Evolutionary conservation across 2,329 filamentous ascomycete species (phyloP), one percentile per base, ranked within the genome.

Genomic region (Cercospora sp.): DNA sequence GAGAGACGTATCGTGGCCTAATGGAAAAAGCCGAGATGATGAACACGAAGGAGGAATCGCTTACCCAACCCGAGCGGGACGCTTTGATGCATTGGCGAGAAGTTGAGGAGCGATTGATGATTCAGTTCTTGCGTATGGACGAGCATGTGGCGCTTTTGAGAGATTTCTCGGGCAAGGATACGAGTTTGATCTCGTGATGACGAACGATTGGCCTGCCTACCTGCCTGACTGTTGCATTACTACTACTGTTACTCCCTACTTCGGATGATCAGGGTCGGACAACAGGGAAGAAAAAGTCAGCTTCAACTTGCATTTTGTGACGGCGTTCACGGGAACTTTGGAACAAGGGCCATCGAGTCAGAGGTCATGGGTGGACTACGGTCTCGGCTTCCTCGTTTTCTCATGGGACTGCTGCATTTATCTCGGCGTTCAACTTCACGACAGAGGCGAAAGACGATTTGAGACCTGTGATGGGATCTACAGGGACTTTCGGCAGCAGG

Each of bases 11-110:
- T 67, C 86, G 88, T 70, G 87, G 89, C 63, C 88, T 97, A 26
- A 84, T 98, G 32, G 87, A 90, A 30, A 92, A 97, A 78, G 90
- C 93, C 1, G 90, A 95, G 76, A 89, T 95, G 62, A 91, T 89
- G 24, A 94, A 98, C 78, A 92, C 97, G 28, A 89, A 91, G 75
- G 89, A 95, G 74, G 89, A 92, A 69, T 91, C 91, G 76, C 87
- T 98, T 73, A 90, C 87, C 32, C 86, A 88, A 40, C 88, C 88
- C 63, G 92, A 97, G 76, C 87, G 92, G 77, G 82, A 90, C 70
- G 87, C 87, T 43, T 82, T 93, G 69, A 87, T 90, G 77, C 82
- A 83, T 63, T 90, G 87, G 87, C 83, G 82, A 64, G 83, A 85
- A 60, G 83, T 84, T 66, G 87, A 90, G 73, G 88, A 90, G 75